Evolutionary conservation across 1,284 basidiomycete genomes (phyloP).

Genomic region (Malassezia furfur): DNA sequence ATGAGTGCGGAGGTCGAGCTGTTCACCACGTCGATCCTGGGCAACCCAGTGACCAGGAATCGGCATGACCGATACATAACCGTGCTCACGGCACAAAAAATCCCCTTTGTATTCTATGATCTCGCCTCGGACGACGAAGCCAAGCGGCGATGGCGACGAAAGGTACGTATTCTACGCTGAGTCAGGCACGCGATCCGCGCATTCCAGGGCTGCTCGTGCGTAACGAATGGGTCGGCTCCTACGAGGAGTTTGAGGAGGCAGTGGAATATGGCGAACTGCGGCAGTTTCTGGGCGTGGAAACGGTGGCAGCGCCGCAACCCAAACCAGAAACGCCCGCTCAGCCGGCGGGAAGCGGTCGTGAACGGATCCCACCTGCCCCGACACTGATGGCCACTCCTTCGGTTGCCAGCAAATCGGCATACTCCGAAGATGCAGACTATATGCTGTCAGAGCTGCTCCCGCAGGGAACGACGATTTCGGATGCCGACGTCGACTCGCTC

Average conservation of each 20-base stretch:
- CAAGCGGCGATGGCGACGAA: constrained; percentile 43
- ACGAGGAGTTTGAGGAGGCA: constrained; percentile 45
- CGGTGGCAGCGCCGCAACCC: background rate
- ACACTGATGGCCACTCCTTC: background rate
- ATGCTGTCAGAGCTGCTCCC: constrained; percentile 33
- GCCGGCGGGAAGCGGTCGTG: background rate
- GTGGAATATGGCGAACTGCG: constrained; percentile 46
- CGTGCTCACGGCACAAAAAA: constrained; percentile 28
- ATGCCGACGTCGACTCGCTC: constrained; percentile 30
- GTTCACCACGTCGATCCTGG: constrained; percentile 47
- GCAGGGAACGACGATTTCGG: constrained; percentile 28
- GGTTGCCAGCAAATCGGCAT: constrained; percentile 22
- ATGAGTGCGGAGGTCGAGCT: constrained; percentile 33
- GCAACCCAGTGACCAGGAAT: constrained; percentile 38
- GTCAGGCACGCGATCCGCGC: constrained; percentile 29
- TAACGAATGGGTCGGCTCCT: constrained; percentile 47
- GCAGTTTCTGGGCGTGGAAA: constrained; percentile 32
- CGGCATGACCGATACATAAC: constrained; percentile 42
- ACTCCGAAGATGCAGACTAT: constrained; percentile 30
- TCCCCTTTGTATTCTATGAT: constrained; percentile 45
- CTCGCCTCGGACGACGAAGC: constrained; percentile 44
- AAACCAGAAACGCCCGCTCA: background rate
- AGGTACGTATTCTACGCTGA: constrained; percentile 18
- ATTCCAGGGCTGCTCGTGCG: constrained; percentile 45
- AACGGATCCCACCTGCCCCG: background rate